These are phyloP conservation scores for Melocanna baccifera DNA, from an alignment of 176 grass and related monocot genomes.

Conservation along the genomic window DNA sequence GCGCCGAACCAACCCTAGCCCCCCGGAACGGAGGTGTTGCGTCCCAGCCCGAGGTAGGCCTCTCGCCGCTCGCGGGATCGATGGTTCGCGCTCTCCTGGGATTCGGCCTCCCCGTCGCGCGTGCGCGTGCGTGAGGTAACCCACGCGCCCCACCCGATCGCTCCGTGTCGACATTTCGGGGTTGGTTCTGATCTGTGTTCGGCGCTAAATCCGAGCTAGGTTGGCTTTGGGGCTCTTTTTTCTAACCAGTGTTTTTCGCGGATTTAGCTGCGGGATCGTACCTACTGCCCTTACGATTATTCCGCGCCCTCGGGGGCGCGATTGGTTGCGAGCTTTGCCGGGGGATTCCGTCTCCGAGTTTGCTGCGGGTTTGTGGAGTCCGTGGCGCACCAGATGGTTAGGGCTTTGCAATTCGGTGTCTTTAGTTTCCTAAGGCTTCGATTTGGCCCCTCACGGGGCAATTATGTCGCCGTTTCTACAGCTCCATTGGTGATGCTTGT, in stretches of 20 bases:
- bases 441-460: neutral
- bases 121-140: slow-evolving; percentile 9
- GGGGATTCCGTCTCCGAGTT: neutral
- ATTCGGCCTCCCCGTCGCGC: neutral
- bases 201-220: too few relatives aligned
- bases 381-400: neutral
- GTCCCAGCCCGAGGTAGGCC: too few relatives aligned
- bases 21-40: too few relatives aligned
- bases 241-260: too few relatives aligned
- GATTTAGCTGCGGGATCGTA: too few relatives aligned
- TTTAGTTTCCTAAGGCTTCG: neutral
- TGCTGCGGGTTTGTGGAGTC: neutral
- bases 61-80: neutral
- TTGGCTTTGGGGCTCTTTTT: too few relatives aligned
- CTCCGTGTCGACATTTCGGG: neutral
- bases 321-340: neutral
- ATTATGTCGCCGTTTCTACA: neutral
- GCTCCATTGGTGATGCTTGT: neutral
- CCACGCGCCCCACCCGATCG: neutral
- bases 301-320: neutral
- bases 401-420: neutral
- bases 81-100: neutral
- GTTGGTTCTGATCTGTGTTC: neutral
- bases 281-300: neutral
- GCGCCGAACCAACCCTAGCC: too few relatives aligned